A percentile compares a stretch with the other conserved stretches of the same genome.
These are phyloP conservation scores for Comarum palustre DNA, from an alignment of 306 rosid species.

Conservation along the genomic window DNA sequence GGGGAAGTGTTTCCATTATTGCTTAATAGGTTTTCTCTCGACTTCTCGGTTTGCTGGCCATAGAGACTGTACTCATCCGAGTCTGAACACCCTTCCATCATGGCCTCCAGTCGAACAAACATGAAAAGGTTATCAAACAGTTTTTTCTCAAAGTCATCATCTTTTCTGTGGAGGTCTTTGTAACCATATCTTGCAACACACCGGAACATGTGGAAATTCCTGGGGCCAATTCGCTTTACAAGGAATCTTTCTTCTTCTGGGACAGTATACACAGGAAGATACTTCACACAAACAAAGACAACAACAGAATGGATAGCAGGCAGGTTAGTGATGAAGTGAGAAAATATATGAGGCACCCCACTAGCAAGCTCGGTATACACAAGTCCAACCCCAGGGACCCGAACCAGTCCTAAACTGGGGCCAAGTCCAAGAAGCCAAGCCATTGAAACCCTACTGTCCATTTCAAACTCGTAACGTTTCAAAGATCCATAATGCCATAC, in stretches of 20 bases:
- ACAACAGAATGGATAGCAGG: slow-evolving; percentile 96
- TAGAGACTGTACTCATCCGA: slow-evolving; percentile 75
- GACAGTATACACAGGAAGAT: slow-evolving; percentile 93
- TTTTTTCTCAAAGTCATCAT: slow-evolving; percentile 81
- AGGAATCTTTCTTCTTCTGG: slow-evolving; percentile 96
- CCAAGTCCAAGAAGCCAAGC: slow-evolving; percentile 99
- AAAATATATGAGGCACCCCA: slow-evolving; percentile 92
- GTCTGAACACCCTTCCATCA: slow-evolving; percentile 99
- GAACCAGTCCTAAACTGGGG: slow-evolving; percentile 92
- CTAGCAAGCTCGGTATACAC: slow-evolving; percentile 96
- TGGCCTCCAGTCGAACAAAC: slow-evolving; percentile 72
- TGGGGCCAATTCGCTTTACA: slow-evolving; percentile 86
- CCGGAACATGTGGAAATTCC: slow-evolving; percentile 86
- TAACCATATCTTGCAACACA: slow-evolving; percentile 94
- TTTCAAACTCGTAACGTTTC: slow-evolving; percentile 88
- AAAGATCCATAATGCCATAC: slow-evolving; percentile 91
- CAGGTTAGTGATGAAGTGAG: slow-evolving; percentile 94
- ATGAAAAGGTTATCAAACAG: slow-evolving; percentile 67
- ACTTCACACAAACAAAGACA: slow-evolving; percentile 84
- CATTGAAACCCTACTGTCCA: slow-evolving; percentile 95
- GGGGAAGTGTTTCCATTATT: slow-evolving; percentile 38
- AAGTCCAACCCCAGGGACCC: slow-evolving; percentile 93
- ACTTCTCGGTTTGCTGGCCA: slow-evolving; percentile 51
- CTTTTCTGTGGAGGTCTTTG: slow-evolving; percentile 86
- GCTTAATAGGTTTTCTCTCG: slow-evolving; percentile 39